phyloP scores from a whole-genome alignment of 495 filamentous ascomycete species.

The Achaetomiella virescens region DNA sequence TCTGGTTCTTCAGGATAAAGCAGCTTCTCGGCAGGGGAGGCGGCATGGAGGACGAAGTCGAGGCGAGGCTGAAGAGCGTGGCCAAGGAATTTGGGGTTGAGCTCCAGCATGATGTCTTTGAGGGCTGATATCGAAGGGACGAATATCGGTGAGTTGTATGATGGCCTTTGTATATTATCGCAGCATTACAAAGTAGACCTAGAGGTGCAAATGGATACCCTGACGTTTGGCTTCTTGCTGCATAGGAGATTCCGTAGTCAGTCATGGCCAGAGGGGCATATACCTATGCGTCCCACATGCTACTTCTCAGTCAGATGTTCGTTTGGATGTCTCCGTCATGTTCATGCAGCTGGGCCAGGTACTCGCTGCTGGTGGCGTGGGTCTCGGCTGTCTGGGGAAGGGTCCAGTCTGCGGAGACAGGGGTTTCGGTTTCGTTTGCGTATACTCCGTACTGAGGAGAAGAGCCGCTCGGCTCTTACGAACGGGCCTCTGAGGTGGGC shows the following conservation, averaged over 20 bases:
- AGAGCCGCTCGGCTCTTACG: no score
- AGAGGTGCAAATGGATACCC: slow-evolving; percentile 11
- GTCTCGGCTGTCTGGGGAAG: no score
- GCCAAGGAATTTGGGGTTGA: slow-evolving; percentile 91
- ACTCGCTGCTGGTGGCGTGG: no score
- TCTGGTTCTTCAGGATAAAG: slow-evolving; percentile 68
- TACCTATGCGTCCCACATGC: no score
- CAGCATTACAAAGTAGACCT: slow-evolving; percentile 1
- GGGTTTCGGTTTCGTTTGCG: no score
- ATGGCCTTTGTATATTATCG: background rate
- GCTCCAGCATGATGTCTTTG: slow-evolving; percentile 78
- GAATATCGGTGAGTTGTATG: background rate
- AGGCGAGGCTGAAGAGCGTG: slow-evolving; percentile 75
- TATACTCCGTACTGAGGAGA: no score
- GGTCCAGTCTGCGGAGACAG: background rate
- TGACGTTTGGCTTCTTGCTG: background rate
- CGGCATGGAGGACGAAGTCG: slow-evolving; percentile 93
- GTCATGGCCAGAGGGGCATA: background rate
- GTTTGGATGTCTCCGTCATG: no score
- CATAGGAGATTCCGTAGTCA: background rate
- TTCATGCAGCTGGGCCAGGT: no score
- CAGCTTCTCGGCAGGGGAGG: slow-evolving; percentile 68
- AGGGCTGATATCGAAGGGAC: slow-evolving; percentile 50
- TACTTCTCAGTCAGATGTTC: no score
- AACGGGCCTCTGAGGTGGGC: no score